A percentile compares a stretch with the other conserved stretches of the same genome.
Conservation (phyloP, 495 filamentous ascomycete genomes). For the Penicillium goetzii region DNA sequence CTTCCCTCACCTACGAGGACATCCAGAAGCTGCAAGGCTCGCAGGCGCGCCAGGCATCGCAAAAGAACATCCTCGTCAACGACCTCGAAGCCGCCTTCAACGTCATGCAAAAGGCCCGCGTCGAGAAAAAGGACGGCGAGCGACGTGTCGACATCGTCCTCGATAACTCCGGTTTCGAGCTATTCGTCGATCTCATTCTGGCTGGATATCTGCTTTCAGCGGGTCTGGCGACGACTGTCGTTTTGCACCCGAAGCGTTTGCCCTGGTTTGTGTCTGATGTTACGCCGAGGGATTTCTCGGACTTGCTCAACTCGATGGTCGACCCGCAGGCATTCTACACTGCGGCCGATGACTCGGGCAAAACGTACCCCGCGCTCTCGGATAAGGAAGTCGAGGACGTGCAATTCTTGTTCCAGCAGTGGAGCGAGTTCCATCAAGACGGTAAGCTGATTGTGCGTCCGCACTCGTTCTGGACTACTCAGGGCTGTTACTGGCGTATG, state of each 20-base stretch:
- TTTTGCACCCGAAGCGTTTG: constrained; percentile 91
- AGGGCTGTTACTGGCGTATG: constrained; percentile 84
- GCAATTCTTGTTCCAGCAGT: constrained; percentile 76
- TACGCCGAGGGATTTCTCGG: constrained; percentile 77
- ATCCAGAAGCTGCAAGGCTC: constrained; percentile 94
- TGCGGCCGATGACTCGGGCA: constrained; percentile 66
- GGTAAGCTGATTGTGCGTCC: constrained; percentile 79
- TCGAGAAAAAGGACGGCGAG: constrained; percentile 55
- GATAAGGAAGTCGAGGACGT: constrained; percentile 71
- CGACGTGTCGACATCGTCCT: constrained; percentile 88
- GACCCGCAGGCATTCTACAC: constrained; percentile 78
- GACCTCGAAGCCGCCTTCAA: constrained; percentile 76
- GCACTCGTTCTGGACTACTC: constrained; percentile 87
- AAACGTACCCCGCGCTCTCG: constrained; percentile 58
- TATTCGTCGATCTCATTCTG: constrained; percentile 91
- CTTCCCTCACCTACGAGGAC: constrained; percentile 88
- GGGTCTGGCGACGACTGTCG: constrained; percentile 79
- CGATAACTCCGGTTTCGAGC: constrained; percentile 95
- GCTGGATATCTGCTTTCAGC: constrained; percentile 84
- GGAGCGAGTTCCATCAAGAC: constrained; percentile 77
- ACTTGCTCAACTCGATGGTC: constrained; percentile 75
- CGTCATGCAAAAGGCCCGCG: constrained; percentile 63
- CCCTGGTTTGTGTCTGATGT: constrained; percentile 99
- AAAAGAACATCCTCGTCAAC: constrained; percentile 88
- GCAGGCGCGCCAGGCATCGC: constrained; percentile 77